A percentile compares a stretch with the other conserved stretches of the same genome.
These are phyloP conservation scores for Didymosphaeria variabile DNA, from an alignment of 2,329 filamentous ascomycete species.

Conservation along the genomic window DNA sequence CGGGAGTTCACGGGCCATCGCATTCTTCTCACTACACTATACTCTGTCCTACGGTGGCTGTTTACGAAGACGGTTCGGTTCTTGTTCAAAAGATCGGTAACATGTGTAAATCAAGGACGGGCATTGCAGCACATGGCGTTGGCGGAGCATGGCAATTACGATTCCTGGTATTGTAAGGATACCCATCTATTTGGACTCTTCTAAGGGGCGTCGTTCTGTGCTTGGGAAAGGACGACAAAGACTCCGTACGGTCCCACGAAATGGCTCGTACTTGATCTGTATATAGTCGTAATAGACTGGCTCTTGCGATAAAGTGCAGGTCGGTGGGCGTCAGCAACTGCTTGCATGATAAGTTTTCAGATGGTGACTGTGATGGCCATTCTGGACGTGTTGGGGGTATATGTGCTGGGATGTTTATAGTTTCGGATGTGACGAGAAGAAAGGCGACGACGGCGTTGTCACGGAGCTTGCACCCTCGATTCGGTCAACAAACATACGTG, in stretches of 20 bases:
- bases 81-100: constrained; percentile 23
- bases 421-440: background rate
- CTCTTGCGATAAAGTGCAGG: background rate
- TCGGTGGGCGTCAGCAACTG: constrained; percentile 3
- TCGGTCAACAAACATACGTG: constrained; percentile 23
- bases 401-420: constrained; percentile 10
- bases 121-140: constrained; percentile 39
- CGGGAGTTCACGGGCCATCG: constrained; percentile 40
- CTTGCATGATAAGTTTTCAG: constrained; percentile 4
- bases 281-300: constrained; percentile 15
- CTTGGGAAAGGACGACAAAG: constrained; percentile 17
- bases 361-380: constrained; percentile 8
- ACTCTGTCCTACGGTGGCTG: constrained; percentile 19
- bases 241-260: background rate
- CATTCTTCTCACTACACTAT: constrained; percentile 23
- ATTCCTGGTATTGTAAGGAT: constrained; percentile 30
- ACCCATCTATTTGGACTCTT: constrained; percentile 36
- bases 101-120: constrained; percentile 27
- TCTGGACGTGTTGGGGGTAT: constrained; percentile 1
- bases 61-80: constrained; percentile 24
- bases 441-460: constrained; percentile 5
- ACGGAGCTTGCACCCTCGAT: constrained; percentile 15
- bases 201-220: constrained; percentile 17
- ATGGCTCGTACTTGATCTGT: constrained; percentile 3
- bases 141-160: constrained; percentile 25